These are phyloP conservation scores for Lichtheimia ornata DNA, from an alignment of 371 early-diverging fungal species.

Conservation along the genomic window DNA sequence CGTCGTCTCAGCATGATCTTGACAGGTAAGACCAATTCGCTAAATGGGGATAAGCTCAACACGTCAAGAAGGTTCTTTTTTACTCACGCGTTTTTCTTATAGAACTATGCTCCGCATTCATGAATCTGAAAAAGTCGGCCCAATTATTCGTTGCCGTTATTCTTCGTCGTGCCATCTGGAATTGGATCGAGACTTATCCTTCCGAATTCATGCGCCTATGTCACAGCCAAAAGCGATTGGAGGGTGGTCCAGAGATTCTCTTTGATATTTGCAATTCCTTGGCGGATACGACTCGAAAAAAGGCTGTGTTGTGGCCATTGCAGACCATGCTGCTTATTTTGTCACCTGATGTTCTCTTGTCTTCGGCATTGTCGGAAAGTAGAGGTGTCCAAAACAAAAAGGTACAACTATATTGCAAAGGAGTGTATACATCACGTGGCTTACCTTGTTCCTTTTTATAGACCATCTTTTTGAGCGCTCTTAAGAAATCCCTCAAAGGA, in stretches of 20 bases:
- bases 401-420: slow-evolving; percentile 17
- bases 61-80: not conserved
- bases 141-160: slow-evolving; percentile 71
- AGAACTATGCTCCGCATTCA: slow-evolving; percentile 67
- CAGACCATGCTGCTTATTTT: slow-evolving; percentile 80
- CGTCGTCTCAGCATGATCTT: slow-evolving; percentile 68
- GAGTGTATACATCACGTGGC: not conserved
- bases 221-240: slow-evolving; percentile 71
- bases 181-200: slow-evolving; percentile 86
- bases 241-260: slow-evolving; percentile 76
- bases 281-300: slow-evolving; percentile 70
- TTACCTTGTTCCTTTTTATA: slow-evolving; percentile 18
- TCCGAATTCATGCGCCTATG: slow-evolving; percentile 74
- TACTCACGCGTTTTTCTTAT: not conserved
- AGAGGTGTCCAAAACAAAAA: slow-evolving; percentile 44
- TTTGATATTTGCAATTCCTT: slow-evolving; percentile 75
- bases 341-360: slow-evolving; percentile 76
- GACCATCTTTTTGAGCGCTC: slow-evolving; percentile 65
- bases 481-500: slow-evolving; percentile 65
- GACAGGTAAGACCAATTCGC: slow-evolving; percentile 46
- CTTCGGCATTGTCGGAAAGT: slow-evolving; percentile 47
- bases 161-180: slow-evolving; percentile 82
- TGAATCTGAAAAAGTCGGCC: slow-evolving; percentile 68
- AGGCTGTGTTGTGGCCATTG: slow-evolving; percentile 80
- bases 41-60: not conserved